Evolutionary conservation across 495 filamentous ascomycete species (phyloP).

Genomic region (Hamigera avellanea): DNA sequence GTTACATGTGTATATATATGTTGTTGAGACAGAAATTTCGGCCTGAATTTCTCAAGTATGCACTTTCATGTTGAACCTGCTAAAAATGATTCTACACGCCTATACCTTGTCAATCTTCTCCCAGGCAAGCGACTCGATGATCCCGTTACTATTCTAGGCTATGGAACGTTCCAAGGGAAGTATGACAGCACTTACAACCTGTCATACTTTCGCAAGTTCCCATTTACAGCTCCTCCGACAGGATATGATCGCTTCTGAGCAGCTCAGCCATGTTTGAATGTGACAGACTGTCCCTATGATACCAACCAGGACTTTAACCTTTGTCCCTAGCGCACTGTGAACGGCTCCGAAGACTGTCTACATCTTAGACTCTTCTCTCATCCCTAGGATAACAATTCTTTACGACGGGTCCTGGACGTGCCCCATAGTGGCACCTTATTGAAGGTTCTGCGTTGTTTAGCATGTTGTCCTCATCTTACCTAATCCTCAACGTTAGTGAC

Average conservation of each 20-base stretch:
- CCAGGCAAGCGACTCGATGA: too few species aligned
- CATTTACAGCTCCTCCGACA: slow-evolving; percentile 45
- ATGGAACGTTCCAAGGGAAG: slow-evolving; percentile 47
- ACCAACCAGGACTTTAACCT: slow-evolving; percentile 45
- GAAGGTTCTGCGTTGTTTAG: slow-evolving; percentile 14
- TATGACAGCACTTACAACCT: slow-evolving; percentile 40
- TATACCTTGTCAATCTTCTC: too few species aligned
- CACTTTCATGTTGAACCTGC: too few species aligned
- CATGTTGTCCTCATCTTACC: slow-evolving; percentile 44
- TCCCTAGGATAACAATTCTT: slow-evolving; percentile 33
- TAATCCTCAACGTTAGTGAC: slow-evolving; percentile 37
- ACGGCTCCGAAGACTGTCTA: slow-evolving; percentile 51
- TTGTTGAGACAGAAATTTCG: too few species aligned
- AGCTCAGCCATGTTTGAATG: slow-evolving; percentile 37
- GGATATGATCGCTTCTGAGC: slow-evolving; percentile 45
- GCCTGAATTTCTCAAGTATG: too few species aligned
- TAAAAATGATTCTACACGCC: too few species aligned
- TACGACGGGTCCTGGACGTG: slow-evolving; percentile 15
- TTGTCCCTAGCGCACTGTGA: slow-evolving; percentile 45
- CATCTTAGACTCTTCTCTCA: slow-evolving; percentile 48
- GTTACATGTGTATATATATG: too few species aligned
- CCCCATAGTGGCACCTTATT: too few species aligned
- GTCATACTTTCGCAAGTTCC: slow-evolving; percentile 44
- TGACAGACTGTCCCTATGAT: slow-evolving; percentile 39
- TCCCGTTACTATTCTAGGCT: slow-evolving; percentile 31